phyloP scores from a whole-genome alignment of 768 basidiomycete species.

The Hygrocybe coccinea region DNA sequence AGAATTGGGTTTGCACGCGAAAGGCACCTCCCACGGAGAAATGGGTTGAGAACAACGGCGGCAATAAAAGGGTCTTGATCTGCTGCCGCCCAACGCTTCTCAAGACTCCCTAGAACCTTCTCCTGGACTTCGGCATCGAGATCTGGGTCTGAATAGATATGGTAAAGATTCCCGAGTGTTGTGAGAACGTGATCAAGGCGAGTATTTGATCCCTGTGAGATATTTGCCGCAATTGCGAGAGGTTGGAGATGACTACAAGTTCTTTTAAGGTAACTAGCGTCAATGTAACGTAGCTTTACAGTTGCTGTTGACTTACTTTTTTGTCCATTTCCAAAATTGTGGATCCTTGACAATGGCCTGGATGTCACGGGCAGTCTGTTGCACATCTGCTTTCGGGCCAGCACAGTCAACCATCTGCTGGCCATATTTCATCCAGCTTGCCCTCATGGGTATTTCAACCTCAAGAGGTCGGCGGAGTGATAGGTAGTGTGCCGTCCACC shows the following conservation, averaged over 20 bases:
- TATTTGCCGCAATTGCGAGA: constrained; percentile 23
- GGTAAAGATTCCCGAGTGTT: constrained; percentile 22
- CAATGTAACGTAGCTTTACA: neutral
- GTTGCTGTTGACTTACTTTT: constrained; percentile 12
- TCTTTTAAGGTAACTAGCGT: neutral
- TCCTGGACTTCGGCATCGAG: constrained; percentile 19
- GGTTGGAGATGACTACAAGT: constrained; percentile 19
- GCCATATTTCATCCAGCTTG: constrained; percentile 2
- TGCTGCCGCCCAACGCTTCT: constrained; percentile 23
- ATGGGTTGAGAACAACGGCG: constrained; percentile 26
- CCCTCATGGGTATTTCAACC: constrained; percentile 9
- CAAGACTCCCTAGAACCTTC: constrained; percentile 14
- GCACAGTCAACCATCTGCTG: constrained; percentile 8
- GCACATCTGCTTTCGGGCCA: constrained; percentile 8
- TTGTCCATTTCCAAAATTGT: constrained; percentile 1
- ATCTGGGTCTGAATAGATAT: constrained; percentile 11
- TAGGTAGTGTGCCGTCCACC: constrained; percentile 18
- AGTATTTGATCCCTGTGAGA: constrained; percentile 16
- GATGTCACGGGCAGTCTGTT: constrained; percentile 9
- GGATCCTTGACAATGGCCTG: no score
- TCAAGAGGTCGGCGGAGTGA: constrained; percentile 11
- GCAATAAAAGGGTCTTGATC: constrained; percentile 31
- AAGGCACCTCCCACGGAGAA: constrained; percentile 9
- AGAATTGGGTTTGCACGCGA: neutral
- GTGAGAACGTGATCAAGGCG: constrained; percentile 18